Conservation (phyloP, 2,329 filamentous ascomycete genomes). For the Coleophoma cylindrospora region DNA sequence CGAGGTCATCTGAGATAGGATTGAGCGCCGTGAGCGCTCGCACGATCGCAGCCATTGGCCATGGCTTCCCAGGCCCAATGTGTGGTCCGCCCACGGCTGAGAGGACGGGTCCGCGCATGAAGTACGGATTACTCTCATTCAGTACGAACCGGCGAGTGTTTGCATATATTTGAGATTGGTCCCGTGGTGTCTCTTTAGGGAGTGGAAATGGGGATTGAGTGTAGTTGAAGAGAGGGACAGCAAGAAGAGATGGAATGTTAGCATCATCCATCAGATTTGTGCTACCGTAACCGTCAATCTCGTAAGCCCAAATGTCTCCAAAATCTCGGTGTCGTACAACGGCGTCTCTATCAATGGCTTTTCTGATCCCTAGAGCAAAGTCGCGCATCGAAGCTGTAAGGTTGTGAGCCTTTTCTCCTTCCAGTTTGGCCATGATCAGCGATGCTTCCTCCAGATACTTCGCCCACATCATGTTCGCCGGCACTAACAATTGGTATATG, state of each 20-base stretch:
- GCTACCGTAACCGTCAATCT: conserved; percentile 62
- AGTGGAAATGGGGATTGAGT: conserved; percentile 15
- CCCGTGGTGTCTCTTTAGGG: conserved; percentile 28
- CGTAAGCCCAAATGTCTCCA: conserved; percentile 71
- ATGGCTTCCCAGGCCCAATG: conserved; percentile 53
- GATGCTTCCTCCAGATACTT: conserved; percentile 50
- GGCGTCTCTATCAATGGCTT: conserved; percentile 66
- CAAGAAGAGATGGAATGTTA: conserved; percentile 64
- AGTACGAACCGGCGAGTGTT: conserved; percentile 78
- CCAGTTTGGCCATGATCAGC: conserved; percentile 45
- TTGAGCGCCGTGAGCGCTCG: conserved; percentile 40
- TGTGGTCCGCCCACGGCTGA: conserved; percentile 64
- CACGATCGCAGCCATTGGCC: conserved; percentile 52
- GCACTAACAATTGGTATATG: conserved; percentile 80
- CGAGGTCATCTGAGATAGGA: conserved; percentile 1
- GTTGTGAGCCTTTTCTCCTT: conserved; percentile 35
- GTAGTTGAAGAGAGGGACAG: conserved; percentile 60
- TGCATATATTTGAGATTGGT: conserved; percentile 61
- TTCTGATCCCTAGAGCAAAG: conserved; percentile 58
- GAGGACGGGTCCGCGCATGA: conserved; percentile 44
- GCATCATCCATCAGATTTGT: conserved; percentile 65
- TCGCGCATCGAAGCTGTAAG: conserved; percentile 50
- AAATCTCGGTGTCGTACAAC: conserved; percentile 58
- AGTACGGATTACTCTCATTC: conserved; percentile 76
- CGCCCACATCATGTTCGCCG: conserved; percentile 81